Base-by-base conservation (phyloP, 2,329 filamentous ascomycete genomes). In the Lachnellula occidentalis region DNA sequence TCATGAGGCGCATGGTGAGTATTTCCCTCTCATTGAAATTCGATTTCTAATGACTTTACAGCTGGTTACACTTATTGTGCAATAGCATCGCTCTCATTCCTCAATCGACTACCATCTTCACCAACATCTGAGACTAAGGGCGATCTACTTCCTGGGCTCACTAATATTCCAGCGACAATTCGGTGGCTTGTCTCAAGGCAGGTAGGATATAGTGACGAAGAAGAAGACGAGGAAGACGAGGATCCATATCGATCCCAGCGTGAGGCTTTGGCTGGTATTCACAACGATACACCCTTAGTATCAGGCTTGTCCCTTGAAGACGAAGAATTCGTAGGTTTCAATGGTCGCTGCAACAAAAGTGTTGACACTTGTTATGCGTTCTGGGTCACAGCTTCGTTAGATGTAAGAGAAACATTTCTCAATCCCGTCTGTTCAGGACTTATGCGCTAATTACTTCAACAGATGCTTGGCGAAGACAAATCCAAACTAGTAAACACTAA, bases 341-440 rank as follows among this genome's bases (percentile, higher is more conserved):
- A 95, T 66, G 94, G 94, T 24, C 84, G 94, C 48, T 85, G 83
- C 68, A 96, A 96, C 74, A 99, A 99, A 71, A 79, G 86, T 47
- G 88, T 89, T 9, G 94, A 99, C 72, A 97, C 94, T 0, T 99
- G 94, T 73, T 99, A 99, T 71, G 87, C 84, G 21, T 99, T 92
- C 77, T 99, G 94, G 94, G 90, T 89, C 0, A 79, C 80, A 4
- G 90, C 83, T 2, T 83, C 90, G 49, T 69, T 80, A 49, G 68
- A 70, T 55, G 76, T 78, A 70, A 64, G 69, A 48, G 2, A 6
- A 14, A 8, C 27, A n/a, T 15, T 17, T 21, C 21, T 36, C 7
- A 12, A 14, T 7, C 9, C 14, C n/a, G n/a, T n/a, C n/a, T n/a
- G 7, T 11, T 9, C 17, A 19, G 22, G 17, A 22, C 11, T 15